Evolutionary conservation across 2,329 filamentous ascomycete genomes (phyloP), one percentile per base, ranked within the genome.

Genomic region (Onygenales sp.): DNA sequence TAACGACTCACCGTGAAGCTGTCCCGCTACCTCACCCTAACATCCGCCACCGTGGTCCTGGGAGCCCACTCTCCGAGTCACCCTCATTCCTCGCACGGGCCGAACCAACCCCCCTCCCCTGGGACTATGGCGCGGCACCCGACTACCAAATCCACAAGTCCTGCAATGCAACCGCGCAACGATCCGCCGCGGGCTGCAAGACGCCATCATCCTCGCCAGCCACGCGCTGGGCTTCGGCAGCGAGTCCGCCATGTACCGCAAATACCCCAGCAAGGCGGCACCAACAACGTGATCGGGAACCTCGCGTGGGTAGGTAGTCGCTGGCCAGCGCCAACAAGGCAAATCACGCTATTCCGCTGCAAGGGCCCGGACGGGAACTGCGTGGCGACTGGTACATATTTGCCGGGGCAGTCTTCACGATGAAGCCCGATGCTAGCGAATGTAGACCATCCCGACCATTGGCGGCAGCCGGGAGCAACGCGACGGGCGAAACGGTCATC

Each of bases 301-400:
- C 84, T 77, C 58, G 79, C 84, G 51, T 13, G 48, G 8, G 36
- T 40, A 11, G 77, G 79, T 71, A 27, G 21, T 27, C 21, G 4
- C 21, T 87, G 34, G 71, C 80, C 59, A 74, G 74, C 43, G 81
- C 76, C 1, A 77, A 86, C 66, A 80, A 80, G 61, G 70, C 13
- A 70, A 0, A 74, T 71, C 31, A 73, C 84, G 45, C 63, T 82
- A 14, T 86, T 87, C 73, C 79, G 84, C 17, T 87, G 85, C 59
- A 85, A 88, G 56, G 80, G 87, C 58, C 77, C 80, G 0, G 85
- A 87, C 59, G 70, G 74, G 17, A 87, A 87, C 69, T 87, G 84
- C 60, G 68, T 53, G 58, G 5, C 75, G 63, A 9, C 76, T 74
- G 61, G 72, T 76, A 31, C 63, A 71, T 72, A 31, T 49, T 21